Base-by-base conservation (phyloP, 2,329 filamentous ascomycete genomes). In the Arachnomyces sp. region DNA sequence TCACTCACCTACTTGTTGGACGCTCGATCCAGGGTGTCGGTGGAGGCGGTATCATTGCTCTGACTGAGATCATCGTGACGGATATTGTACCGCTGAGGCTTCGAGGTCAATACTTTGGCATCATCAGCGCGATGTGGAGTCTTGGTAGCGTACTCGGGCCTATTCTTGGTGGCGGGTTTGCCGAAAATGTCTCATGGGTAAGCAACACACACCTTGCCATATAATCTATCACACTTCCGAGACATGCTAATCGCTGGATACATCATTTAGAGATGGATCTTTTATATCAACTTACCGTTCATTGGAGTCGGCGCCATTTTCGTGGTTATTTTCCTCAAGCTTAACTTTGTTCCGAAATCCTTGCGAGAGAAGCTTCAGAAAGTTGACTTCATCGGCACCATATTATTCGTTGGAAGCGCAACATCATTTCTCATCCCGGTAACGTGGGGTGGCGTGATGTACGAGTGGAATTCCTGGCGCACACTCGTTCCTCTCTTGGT, bases 381-480 rank as follows among this genome's bases (percentile, higher is more conserved):
- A 6, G 71, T 85, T 16, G 81, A 86, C 53, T 85, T 75, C 71
- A 39, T 77, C 25, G 82, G 82, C 1, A 71, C 74, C 3, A 47
- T 73, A 1, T 52, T 86, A 3, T 84, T 86, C 52, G 66, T 82
- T 13, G 72, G 65, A 9, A 73, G 74, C 11, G 67, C 71, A 9
- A 77, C 77, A 0, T 72, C 71, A 15, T 74, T 83, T 50, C 57
- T 83, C 31, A 76, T 82, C 33, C 75, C 77, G 0, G 54, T 83
- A 3, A 79, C 77, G 2, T 80, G 77, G 68, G 82, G 79, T 7
- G 80, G 79, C 29, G 69, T 82, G 7, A 74, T 80, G 61, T 84
- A 82, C 53, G 52, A 69, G 0, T 86, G 81, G 82, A 55, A 62
- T 33, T 77, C 71, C 3, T 82, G 75, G 70, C 68, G 70, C 1